These are phyloP conservation scores for Eucalyptus cloeziana DNA, from an alignment of 345 rosid genomes.

Conservation along the genomic window DNA sequence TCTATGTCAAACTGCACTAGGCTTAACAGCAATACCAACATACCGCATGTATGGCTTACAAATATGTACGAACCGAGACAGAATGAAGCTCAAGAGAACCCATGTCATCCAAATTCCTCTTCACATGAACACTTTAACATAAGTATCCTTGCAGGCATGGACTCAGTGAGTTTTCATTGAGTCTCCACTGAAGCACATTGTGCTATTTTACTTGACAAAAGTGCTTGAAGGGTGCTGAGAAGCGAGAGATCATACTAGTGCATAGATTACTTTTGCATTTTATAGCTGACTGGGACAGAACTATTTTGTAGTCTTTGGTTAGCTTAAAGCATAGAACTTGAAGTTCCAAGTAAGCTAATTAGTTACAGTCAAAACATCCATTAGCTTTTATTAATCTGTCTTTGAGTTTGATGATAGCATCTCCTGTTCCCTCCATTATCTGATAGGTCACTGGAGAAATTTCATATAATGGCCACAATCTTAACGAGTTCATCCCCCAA, in stretches of 20 bases:
- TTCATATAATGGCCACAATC: neutral
- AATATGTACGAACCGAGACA: neutral
- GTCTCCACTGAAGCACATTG: neutral
- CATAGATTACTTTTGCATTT: neutral
- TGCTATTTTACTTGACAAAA: neutral
- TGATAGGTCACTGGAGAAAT: conserved; percentile 21
- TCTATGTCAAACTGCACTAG: neutral
- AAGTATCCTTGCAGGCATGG: neutral
- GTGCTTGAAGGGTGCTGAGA: neutral
- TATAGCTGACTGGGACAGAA: neutral
- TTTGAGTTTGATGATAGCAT: neutral
- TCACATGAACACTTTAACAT: neutral
- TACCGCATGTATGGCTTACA: neutral
- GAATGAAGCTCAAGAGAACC: neutral
- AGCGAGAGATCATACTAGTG: neutral
- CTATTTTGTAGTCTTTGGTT: neutral
- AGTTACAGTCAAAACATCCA: neutral
- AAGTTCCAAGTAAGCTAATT: neutral
- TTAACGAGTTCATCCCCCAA: neutral
- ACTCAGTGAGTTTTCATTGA: neutral
- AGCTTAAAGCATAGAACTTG: neutral
- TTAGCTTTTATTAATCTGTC: neutral
- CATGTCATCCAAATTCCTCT: neutral
- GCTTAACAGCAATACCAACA: neutral
- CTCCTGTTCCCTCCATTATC: neutral